phyloP scores from a whole-genome alignment of 2,329 filamentous ascomycete species.

The Aspergillus neotritici region DNA sequence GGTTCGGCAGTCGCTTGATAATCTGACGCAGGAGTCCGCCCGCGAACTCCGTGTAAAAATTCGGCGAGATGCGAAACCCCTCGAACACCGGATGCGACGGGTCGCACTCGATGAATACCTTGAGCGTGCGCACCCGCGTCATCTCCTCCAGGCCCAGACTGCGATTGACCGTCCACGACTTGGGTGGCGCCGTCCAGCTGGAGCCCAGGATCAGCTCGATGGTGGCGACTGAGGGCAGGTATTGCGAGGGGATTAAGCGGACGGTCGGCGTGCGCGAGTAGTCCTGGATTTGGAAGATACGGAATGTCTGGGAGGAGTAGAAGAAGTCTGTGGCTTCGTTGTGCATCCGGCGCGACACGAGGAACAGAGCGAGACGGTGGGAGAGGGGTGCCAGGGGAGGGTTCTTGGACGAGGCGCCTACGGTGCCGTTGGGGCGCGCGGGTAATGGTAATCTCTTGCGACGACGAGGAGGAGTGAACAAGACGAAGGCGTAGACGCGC shows the following conservation, averaged over 20 bases:
- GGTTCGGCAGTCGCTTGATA: constrained; percentile 44
- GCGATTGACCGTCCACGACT: constrained; percentile 48
- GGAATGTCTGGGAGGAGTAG: constrained; percentile 49
- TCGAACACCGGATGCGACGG: constrained; percentile 50
- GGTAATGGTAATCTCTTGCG: constrained; percentile 17
- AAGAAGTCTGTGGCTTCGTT: constrained; percentile 48
- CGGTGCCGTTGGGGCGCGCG: constrained; percentile 25
- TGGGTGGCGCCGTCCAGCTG: constrained; percentile 54
- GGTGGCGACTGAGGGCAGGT: constrained; percentile 48
- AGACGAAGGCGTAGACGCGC: constrained; percentile 44
- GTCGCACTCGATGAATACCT: constrained; percentile 55
- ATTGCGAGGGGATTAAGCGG: constrained; percentile 45
- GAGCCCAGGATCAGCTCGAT: constrained; percentile 55
- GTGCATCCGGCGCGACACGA: constrained; percentile 42
- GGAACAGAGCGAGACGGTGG: constrained; percentile 37
- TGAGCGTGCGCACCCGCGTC: constrained; percentile 44
- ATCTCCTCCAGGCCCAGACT: constrained; percentile 47
- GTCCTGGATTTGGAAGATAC: constrained; percentile 49
- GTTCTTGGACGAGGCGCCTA: constrained; percentile 34
- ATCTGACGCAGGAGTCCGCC: constrained; percentile 46
- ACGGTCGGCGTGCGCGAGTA: constrained; percentile 42
- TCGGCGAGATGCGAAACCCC: constrained; percentile 52
- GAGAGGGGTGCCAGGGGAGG: constrained; percentile 28
- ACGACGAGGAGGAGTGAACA: constrained; percentile 33
- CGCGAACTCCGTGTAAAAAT: constrained; percentile 55